phyloP scores from a whole-genome alignment of 2,329 filamentous ascomycete genomes.

The Monosporascus sp. region DNA sequence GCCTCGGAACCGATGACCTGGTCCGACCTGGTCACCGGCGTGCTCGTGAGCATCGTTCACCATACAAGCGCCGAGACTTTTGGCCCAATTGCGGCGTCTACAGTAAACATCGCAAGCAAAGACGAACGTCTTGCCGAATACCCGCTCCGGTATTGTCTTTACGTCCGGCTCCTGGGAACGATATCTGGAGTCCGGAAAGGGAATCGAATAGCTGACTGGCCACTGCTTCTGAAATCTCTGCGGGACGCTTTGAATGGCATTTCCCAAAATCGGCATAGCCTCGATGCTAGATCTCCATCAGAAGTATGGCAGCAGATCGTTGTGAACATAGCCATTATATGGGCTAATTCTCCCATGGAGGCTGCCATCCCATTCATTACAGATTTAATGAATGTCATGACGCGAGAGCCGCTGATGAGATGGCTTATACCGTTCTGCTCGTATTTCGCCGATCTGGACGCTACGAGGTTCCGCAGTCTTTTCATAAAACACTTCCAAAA shows the following conservation, averaged over 20 bases:
- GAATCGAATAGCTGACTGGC: slow-evolving; percentile 68
- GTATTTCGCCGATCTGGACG: slow-evolving; percentile 68
- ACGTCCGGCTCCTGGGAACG: slow-evolving; percentile 59
- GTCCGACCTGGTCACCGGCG: slow-evolving; percentile 66
- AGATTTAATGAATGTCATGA: slow-evolving; percentile 59
- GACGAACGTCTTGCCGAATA: slow-evolving; percentile 27
- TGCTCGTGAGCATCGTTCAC: slow-evolving; percentile 77
- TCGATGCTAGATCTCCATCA: slow-evolving; percentile 28
- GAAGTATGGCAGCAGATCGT: slow-evolving; percentile 53
- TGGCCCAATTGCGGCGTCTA: slow-evolving; percentile 56
- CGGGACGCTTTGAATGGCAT: slow-evolving; percentile 46
- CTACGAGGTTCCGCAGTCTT: slow-evolving; percentile 71
- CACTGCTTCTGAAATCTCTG: slow-evolving; percentile 52
- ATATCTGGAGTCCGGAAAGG: slow-evolving; percentile 78
- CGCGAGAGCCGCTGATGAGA: slow-evolving; percentile 57
- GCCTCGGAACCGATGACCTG: slow-evolving; percentile 45
- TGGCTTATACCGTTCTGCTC: slow-evolving; percentile 85
- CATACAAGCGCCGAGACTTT: slow-evolving; percentile 74
- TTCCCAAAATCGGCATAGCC: slow-evolving; percentile 33
- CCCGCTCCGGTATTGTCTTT: slow-evolving; percentile 41
- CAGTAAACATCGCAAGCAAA: slow-evolving; percentile 47
- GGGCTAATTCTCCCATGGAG: slow-evolving; percentile 75
- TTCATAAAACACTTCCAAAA: slow-evolving; percentile 77
- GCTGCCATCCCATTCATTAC: slow-evolving; percentile 66
- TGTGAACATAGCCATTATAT: slow-evolving; percentile 58